Conservation (phyloP, 805 yeast species). For the Teunomyces stri region DNA sequence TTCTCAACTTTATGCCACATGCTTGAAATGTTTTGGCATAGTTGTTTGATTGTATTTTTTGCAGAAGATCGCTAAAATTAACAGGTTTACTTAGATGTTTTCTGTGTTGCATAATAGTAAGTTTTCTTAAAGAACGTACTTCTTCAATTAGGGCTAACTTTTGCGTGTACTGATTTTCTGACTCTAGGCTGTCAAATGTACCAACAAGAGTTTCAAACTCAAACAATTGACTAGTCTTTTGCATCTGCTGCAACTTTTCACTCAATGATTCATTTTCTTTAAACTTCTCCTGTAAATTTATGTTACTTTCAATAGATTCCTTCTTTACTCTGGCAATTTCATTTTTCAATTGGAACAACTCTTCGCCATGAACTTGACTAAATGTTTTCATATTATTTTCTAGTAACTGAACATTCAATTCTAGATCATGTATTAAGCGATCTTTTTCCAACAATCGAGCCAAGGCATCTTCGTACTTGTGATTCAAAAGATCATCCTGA, state of each 20-base stretch:
- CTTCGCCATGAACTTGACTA: constrained; percentile 25
- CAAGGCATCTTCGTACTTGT: neutral
- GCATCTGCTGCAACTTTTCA: constrained; percentile 8
- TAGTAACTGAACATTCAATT: constrained; percentile 44
- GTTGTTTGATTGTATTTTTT: neutral
- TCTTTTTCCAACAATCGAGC: constrained; percentile 20
- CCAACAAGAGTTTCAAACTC: constrained; percentile 17
- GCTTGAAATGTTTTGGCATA: neutral
- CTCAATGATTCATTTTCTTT: constrained; percentile 10
- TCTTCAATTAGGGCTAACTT: constrained; percentile 44
- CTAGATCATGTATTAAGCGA: constrained; percentile 38
- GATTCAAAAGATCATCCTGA: neutral
- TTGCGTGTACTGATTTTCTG: constrained; percentile 31
- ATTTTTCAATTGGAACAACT: constrained; percentile 16
- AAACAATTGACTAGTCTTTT: constrained; percentile 15
- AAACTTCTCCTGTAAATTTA: neutral
- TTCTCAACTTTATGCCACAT: constrained; percentile 4
- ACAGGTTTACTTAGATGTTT: neutral
- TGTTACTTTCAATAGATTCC: neutral
- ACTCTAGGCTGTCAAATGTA: constrained; percentile 29
- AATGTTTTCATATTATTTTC: constrained; percentile 41
- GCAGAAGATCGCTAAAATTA: neutral
- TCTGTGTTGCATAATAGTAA: constrained; percentile 14
- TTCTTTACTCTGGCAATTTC: constrained; percentile 7
- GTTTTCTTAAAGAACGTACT: constrained; percentile 39